Evolutionary conservation across 495 filamentous ascomycete species (phyloP), one percentile per base, ranked within the genome.

Genomic region (Penicillium cinerascens): DNA sequence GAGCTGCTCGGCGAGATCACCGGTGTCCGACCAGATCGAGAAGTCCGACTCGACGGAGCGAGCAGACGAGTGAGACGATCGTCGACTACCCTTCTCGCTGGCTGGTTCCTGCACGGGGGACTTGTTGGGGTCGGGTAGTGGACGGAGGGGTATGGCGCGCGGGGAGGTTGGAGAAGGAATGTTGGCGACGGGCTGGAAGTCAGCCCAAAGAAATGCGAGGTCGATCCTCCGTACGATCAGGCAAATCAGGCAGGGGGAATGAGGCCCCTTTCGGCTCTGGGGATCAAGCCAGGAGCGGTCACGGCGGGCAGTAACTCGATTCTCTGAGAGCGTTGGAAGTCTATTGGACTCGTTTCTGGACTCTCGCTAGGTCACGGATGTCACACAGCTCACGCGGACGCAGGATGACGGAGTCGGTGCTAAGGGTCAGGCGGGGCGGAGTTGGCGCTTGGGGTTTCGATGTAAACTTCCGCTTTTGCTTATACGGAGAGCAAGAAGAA

Each of bases 1-100:
- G 58, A 91, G 78, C 78, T 95, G 92, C 74, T 96, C 91, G 58
- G 87, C 87, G 52, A 97, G 81, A 72, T 97, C 93, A 46, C 91
- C 93, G 42, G 91, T 93, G 64, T 96, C 90, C 65, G 89, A 89
- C 91, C 90, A 96, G 49, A 82, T 69, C 25, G 89, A 92, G 68
- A 87, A 86, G 58, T 87, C 85, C 47, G 87, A 89, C 63, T 80
- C 83, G 59, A 70, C 76, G 49, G 84, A 86, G 68, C 75, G 79
- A 72, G 73, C 68, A 46, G 75, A 78, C 52, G 82, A 84, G 59
- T 75, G 74, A 59, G 77, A 77, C 48, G 77, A 79, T 18, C 72
- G 79, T 52, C 75, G 75, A 59, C 71, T 77, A 49, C 66, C 66
- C 58, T 73, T 69, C 60, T 83, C 80, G 64, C 72, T 69, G 52